phyloP scores from a whole-genome alignment of 2,329 filamentous ascomycete species.

The Monosporascus sp. region DNA sequence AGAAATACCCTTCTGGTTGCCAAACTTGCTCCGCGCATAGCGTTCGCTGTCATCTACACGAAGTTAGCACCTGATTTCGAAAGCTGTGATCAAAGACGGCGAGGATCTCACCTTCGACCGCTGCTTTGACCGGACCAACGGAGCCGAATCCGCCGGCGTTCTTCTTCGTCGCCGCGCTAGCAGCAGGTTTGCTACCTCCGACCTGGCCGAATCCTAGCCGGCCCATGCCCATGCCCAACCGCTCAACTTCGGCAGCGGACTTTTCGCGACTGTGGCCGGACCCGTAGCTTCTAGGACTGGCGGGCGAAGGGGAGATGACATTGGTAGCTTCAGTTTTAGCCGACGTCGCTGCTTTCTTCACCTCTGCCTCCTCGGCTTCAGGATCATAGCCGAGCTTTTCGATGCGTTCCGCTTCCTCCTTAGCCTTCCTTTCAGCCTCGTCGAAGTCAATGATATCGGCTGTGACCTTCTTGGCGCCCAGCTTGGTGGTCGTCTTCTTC shows the following conservation, averaged over 20 bases:
- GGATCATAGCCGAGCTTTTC: constrained; percentile 94
- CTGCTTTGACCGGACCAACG: constrained; percentile 67
- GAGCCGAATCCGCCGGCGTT: constrained; percentile 84
- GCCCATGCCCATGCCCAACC: constrained; percentile 81
- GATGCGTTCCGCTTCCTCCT: constrained; percentile 94
- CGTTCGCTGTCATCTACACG: constrained; percentile 65
- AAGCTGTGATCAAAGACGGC: background rate
- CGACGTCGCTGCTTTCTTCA: constrained; percentile 32
- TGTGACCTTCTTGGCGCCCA: constrained; percentile 88
- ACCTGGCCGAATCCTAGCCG: constrained; percentile 86
- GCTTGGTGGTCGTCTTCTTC: constrained; percentile 73
- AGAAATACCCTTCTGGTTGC: constrained; percentile 88
- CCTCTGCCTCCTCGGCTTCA: constrained; percentile 64
- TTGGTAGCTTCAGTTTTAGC: constrained; percentile 46
- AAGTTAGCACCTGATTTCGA: constrained; percentile 16
- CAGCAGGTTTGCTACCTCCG: constrained; percentile 55
- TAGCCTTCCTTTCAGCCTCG: constrained; percentile 92
- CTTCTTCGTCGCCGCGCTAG: constrained; percentile 56
- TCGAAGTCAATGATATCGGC: constrained; percentile 88
- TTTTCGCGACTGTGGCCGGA: constrained; percentile 55
- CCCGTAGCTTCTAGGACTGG: constrained; percentile 64
- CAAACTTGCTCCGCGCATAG: constrained; percentile 85
- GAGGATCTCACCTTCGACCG: constrained; percentile 54
- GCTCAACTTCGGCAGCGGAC: constrained; percentile 74
- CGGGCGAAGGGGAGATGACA: constrained; percentile 68